Conservation (phyloP, 139 green algal genomes). For the Chlorella sp. region DNA sequence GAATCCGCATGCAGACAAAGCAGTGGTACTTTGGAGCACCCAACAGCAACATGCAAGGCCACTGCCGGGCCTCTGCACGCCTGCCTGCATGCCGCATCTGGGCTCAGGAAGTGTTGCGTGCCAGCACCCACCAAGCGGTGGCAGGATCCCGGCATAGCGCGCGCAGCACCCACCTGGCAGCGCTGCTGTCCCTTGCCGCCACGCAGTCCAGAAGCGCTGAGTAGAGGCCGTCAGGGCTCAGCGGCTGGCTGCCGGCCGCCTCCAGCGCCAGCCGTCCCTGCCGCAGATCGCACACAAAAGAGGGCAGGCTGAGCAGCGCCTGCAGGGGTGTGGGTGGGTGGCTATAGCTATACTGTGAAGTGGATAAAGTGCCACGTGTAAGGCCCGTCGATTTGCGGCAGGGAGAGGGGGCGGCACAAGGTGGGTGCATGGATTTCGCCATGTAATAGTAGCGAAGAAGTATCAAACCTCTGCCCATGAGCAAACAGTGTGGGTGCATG, state of each 20-base stretch:
- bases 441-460: no score
- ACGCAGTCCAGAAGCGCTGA: constrained; percentile 27
- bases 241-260: constrained; percentile 1
- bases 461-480: no score
- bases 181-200: neutral
- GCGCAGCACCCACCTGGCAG: neutral
- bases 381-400: no score
- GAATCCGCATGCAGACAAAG: neutral
- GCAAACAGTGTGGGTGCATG: neutral
- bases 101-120: no score
- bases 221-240: neutral
- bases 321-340: constrained; percentile 41
- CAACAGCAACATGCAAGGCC: neutral
- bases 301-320: constrained; percentile 61
- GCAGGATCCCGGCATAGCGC: no score
- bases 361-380: no score
- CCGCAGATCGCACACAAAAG: constrained; percentile 58
- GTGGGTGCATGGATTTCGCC: no score
- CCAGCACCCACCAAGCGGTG: no score
- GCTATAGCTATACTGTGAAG: no score
- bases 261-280: constrained; percentile 23
- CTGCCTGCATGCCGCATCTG: no score
- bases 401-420: no score
- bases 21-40: neutral
- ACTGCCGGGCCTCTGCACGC: neutral